Conservation (phyloP, 1,284 basidiomycete species). For the Pascua sp. region DNA sequence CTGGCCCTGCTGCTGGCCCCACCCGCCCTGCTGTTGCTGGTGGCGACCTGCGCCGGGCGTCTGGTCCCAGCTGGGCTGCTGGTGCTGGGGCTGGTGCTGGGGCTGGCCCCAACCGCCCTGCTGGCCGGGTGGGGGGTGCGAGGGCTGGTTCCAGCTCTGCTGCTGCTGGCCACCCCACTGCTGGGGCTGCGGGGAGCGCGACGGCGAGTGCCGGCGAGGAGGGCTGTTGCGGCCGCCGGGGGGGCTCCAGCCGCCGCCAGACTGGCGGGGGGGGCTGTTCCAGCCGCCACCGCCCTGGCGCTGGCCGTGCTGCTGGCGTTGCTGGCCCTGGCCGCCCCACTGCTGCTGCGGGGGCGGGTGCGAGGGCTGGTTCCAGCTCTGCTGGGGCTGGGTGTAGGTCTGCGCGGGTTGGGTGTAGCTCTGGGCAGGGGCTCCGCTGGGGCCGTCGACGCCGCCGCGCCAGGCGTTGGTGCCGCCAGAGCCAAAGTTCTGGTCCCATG, state of each 20-base stretch:
- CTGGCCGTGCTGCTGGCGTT: not conserved
- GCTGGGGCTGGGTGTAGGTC: slow-evolving; percentile 1
- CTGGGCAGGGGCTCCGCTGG: not conserved
- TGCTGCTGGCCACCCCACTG: too few species aligned
- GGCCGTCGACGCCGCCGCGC: slow-evolving; percentile 23
- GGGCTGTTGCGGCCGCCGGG: too few species aligned
- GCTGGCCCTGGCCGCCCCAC: slow-evolving; percentile 1
- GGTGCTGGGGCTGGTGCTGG: not conserved
- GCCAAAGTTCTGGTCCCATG: slow-evolving; percentile 48
- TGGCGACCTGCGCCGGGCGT: too few species aligned
- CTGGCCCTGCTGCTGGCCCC: too few species aligned
- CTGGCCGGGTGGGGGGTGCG: slow-evolving; percentile 7
- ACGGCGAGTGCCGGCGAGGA: too few species aligned
- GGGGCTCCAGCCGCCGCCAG: too few species aligned
- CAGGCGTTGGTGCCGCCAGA: slow-evolving; percentile 44
- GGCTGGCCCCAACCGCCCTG: not conserved
- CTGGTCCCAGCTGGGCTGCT: too few species aligned
- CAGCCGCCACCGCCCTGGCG: too few species aligned
- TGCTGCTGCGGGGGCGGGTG: slow-evolving; percentile 7
- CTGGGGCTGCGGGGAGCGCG: too few species aligned
- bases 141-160: not conserved
- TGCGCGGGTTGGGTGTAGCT: not conserved
- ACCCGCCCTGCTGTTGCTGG: too few species aligned
- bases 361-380: not conserved
- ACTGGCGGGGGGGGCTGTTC: too few species aligned